Conservation (phyloP, 768 basidiomycete species). For the Naematelia encephala region DNA sequence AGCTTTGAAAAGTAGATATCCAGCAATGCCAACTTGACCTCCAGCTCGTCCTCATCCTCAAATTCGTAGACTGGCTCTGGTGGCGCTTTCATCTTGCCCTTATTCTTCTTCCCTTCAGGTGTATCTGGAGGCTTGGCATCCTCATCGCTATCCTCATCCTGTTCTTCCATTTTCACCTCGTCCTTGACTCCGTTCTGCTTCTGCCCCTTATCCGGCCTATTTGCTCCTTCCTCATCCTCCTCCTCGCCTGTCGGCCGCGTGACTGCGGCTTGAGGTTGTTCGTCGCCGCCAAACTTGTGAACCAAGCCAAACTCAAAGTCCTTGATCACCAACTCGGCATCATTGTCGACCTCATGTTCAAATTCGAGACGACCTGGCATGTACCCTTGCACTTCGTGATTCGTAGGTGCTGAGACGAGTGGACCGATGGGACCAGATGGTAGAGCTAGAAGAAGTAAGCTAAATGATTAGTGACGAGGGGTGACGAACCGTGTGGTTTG, state of each 20-base stretch:
- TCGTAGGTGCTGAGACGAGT: constrained; percentile 80
- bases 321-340: constrained; percentile 91
- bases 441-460: constrained; percentile 19
- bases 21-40: constrained; percentile 80
- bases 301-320: constrained; percentile 95
- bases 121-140: constrained; percentile 1
- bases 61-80: constrained; percentile 52
- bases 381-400: constrained; percentile 84
- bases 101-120: constrained; percentile 17
- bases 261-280: constrained; percentile 53
- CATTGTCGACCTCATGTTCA: constrained; percentile 95
- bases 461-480: neutral
- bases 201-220: constrained; percentile 49
- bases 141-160: constrained; percentile 14
- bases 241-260: constrained; percentile 56
- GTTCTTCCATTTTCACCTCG: constrained; percentile 16
- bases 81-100: constrained; percentile 27
- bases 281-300: constrained; percentile 75
- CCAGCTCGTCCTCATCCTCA: constrained; percentile 77
- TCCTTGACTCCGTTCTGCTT: constrained; percentile 11
- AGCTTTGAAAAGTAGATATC: constrained; percentile 89
- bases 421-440: constrained; percentile 60
- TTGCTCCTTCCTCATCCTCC: constrained; percentile 73
- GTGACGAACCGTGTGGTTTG: constrained; percentile 47
- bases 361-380: constrained; percentile 98